Evolutionary conservation across 75 land plant species (phyloP).

Genomic region (Ceratopteris richardii): DNA sequence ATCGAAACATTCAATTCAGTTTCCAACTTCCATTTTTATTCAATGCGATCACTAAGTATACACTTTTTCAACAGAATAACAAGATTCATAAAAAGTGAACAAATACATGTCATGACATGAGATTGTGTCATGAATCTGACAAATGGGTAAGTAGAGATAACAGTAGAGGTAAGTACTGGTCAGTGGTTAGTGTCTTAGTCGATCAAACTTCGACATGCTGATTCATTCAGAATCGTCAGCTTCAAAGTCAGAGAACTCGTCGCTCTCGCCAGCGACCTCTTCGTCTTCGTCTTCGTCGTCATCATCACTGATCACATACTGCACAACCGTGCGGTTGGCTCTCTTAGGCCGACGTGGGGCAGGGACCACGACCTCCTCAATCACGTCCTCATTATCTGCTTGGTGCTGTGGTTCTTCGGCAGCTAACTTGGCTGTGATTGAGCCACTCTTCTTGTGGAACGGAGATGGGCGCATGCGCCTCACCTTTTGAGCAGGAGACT

Average conservation of each 20-base stretch:
- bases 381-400: background rate
- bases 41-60: no score
- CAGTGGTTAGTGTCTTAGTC: no score
- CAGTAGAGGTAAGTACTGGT: no score
- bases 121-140: no score
- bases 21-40: no score
- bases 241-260: slow-evolving; percentile 7
- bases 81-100: no score
- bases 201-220: no score
- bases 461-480: slow-evolving; percentile 86
- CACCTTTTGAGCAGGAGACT: slow-evolving; percentile 79
- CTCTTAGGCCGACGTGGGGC: slow-evolving; percentile 48
- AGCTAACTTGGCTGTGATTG: slow-evolving; percentile 30
- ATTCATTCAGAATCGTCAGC: slow-evolving; percentile 10
- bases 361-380: slow-evolving; percentile 14
- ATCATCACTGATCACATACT: slow-evolving; percentile 50
- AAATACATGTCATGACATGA: no score
- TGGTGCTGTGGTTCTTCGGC: background rate
- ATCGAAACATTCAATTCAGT: no score
- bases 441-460: slow-evolving; percentile 88
- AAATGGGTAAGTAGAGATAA: no score
- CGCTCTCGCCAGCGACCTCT: slow-evolving; percentile 12
- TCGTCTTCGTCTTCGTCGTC: slow-evolving; percentile 31
- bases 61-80: no score
- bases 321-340: slow-evolving; percentile 18